phyloP scores from a whole-genome alignment of 208 protist species.

The Crithidia fasciculata region DNA sequence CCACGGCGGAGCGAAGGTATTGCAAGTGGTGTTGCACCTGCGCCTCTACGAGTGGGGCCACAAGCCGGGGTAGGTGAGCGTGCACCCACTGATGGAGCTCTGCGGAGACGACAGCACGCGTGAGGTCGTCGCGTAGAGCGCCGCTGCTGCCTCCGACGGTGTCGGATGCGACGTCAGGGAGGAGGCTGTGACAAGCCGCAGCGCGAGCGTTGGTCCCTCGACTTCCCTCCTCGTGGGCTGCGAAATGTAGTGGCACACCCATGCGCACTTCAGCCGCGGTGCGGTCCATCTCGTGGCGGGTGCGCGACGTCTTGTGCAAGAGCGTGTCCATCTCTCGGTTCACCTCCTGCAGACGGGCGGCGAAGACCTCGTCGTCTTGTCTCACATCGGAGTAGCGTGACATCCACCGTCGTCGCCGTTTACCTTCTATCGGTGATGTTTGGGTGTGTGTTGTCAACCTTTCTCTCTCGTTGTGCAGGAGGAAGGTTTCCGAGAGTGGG shows the following conservation, averaged over 20 bases:
- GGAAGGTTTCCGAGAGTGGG: too few relatives aligned
- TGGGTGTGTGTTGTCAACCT: too few relatives aligned
- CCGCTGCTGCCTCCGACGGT: neutral
- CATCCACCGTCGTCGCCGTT: conserved; percentile 6
- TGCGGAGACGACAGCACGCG: conserved; percentile 18
- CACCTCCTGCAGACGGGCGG: conserved; percentile 59
- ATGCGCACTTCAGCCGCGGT: conserved; percentile 16
- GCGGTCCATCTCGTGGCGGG: conserved; percentile 44
- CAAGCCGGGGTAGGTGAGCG: conserved; percentile 27
- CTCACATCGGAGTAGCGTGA: conserved; percentile 5
- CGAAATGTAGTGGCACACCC: conserved; percentile 23
- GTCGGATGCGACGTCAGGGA: neutral
- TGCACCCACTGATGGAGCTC: conserved; percentile 38
- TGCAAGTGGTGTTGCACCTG: conserved; percentile 42
- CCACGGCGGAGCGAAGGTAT: conserved; percentile 23
- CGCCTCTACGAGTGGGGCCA: conserved; percentile 36
- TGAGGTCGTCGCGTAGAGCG: conserved; percentile 12
- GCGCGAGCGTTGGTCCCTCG: neutral
- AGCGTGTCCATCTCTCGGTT: conserved; percentile 80
- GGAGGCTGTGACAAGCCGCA: too few relatives aligned
- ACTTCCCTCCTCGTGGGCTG: neutral
- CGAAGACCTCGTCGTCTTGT: conserved; percentile 44
- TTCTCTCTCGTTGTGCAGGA: too few relatives aligned
- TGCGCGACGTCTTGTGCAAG: conserved; percentile 54
- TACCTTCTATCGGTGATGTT: neutral